Base-by-base conservation (phyloP, 805 yeast genomes). In the Tetrapisispora phaffii region DNA sequence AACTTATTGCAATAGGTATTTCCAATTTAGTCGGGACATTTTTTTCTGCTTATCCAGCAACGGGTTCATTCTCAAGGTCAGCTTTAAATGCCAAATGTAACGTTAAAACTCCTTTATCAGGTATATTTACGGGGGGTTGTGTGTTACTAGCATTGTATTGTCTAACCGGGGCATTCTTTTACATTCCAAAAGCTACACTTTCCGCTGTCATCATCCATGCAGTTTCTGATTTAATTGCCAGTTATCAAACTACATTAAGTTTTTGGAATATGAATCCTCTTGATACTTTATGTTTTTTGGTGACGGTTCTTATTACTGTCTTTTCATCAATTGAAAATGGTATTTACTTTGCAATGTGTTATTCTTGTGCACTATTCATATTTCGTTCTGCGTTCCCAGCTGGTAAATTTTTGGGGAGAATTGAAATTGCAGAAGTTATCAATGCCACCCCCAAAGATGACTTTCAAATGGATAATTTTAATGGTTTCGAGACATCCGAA, bases 11-110 rank as follows among this genome's bases (percentile, higher is more conserved):
- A 36, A 89, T 89, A 65, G 97, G 97, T 58, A 84, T 82, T 37
- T 82, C 93, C 44, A 89, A 89, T 67, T 72, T 89, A 62, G 73
- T 89, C 54, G 96, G 96, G 54, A 86, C 95, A 17, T 86, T 88
- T 60, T 89, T 89, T 76, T 75, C 79, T 57, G 96, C 97, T 8
- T 89, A 89, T 63, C 97, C 97, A 6, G 88, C 95, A 5, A 89
- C 97, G 3, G 97, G 97, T 40, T 89, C 97, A 1, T 89, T 89
- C 65, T 85, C 95, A 17, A 81, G 97, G 71, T 84, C 96, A 39
- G 96, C 97, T 7, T 74, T 89, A 57, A 89, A 90, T 68, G 83
- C 95, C 42, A 89, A 89, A 67, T 89, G 96, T 74, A 95, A 95
- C 62, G 97, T 89, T 39, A 77, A 88, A 60, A 89, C 97, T 19